Conservation (phyloP, 371 early-diverging fungal species). For the Rhizopus arrhizus region DNA sequence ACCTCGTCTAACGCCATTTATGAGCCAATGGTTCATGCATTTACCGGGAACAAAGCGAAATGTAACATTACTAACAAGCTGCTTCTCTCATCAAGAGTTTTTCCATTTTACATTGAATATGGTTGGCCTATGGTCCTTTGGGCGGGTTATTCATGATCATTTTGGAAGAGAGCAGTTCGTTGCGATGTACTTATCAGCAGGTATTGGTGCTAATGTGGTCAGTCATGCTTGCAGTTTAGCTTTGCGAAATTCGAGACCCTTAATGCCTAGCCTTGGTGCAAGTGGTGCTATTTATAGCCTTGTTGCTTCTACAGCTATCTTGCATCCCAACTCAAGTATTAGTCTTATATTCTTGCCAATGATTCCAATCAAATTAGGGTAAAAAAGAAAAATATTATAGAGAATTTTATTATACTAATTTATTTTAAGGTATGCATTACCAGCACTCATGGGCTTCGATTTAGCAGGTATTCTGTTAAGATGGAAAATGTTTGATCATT, state of each 20-base stretch:
- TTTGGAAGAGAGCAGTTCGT: conserved; percentile 73
- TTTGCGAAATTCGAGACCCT: conserved; percentile 43
- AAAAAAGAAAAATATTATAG: conserved; percentile 3
- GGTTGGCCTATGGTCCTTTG: conserved; percentile 68
- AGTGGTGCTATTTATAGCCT: conserved; percentile 78
- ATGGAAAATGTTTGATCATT: conserved; percentile 72
- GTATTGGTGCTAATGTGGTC: conserved; percentile 62
- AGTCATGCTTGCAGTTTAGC: conserved; percentile 62
- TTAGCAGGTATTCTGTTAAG: conserved; percentile 59
- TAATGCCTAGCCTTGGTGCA: conserved; percentile 76
- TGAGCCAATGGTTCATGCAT: conserved; percentile 73
- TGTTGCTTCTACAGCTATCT: conserved; percentile 57
- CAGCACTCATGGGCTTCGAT: conserved; percentile 65
- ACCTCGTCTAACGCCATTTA: conserved; percentile 60
- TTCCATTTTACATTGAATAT: conserved; percentile 72
- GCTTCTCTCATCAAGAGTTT: conserved; percentile 66
- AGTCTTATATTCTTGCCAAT: conserved; percentile 75
- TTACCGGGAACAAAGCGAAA: conserved; percentile 60
- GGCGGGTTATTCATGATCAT: conserved; percentile 39
- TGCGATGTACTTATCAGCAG: conserved; percentile 74
- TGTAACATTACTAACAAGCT: conserved; percentile 70
- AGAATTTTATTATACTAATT: neutral
- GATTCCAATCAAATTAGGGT: conserved; percentile 66
- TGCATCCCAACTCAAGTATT: conserved; percentile 66
- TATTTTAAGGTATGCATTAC: conserved; percentile 45